Base-by-base conservation (phyloP, 768 basidiomycete genomes). In the Pleurotus eryngii region DNA sequence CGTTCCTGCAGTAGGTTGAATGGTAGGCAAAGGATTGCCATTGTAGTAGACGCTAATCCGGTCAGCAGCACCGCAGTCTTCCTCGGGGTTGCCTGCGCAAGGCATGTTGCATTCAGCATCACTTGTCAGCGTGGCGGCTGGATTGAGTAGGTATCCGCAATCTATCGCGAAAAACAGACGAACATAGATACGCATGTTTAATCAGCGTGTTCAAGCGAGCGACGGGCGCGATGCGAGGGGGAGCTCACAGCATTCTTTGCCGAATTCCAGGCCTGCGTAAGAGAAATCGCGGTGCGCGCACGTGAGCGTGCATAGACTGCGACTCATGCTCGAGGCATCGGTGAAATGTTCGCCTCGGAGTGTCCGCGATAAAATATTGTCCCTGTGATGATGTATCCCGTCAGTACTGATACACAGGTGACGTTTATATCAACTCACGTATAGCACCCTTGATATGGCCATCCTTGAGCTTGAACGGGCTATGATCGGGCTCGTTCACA, bases 161-260 rank as follows among this genome's bases (percentile, higher is more conserved):
- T 50, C 57, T 57, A 20, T n/a, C 5, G 22, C 12, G 15, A 30
- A 49, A 11, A 30, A 30, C 30, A 30, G 30, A 30, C 0, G 30
- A 30, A 30, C 9, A 8, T 30, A 30, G 30, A 30, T 26, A 26
- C 30, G 9, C 30, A 9, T 30, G 9, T 30, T 30, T 11, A 30
- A 30, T 30, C 30, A 30, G 30, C 8, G 30, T 30, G 0, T 30
- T 11, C 30, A 35, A 35, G 30, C 3, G 1, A 11, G 8, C 30
- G 11, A 35, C 8, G 30, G 8, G 8, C 30, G 30, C 30, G 30
- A 3, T 9, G 8, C 30, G 8, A 1, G 30, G 9, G 20, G 12
- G 26, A 30, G 51, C 62, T 46, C 49, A 64, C 63, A 64, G 30
- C 63, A 64, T 37, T 64, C 62, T 9, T 38, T 26, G 18, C 59